Evolutionary conservation across 2,329 filamentous ascomycete genomes (phyloP), one percentile per base, ranked within the genome.

Genomic region (Fusarium sp.): DNA sequence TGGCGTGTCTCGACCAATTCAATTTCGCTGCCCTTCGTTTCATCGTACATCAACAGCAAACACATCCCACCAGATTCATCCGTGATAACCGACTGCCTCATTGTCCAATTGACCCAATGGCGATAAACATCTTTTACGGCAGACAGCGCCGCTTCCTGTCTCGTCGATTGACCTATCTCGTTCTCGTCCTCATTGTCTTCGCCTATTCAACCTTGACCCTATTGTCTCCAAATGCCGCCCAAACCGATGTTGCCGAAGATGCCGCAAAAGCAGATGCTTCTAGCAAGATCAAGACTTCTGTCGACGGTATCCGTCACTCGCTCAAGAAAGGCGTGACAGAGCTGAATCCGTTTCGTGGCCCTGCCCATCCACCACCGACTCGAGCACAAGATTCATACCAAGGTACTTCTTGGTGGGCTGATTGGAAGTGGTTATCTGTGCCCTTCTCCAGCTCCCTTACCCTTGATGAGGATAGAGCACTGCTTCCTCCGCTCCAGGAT

Each of bases 361-460:
- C 91, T 26, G 88, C 90, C 17, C 94, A 97, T 81, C 89, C 90
- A 69, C 93, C 93, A 24, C 89, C 92, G 6, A 88, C 91, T 60
- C 92, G 95, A 81, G 89, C 90, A 72, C 94, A 96, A 81, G 95
- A 94, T 79, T 93, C 92, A 10, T 91, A 89, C 79, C 93, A 92
- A 56, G 93, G 93, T 70, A 91, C 93, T 39, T 91, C 91, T 68
- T 98, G 96, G 96, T 94, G 94, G 83, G 91, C 90, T 73, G 92
- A 97, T 81, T 97, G 93, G 91, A 94, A 92, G 80, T 98, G 95
- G 95, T 88, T 94, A 77, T 93, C 93, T 70, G 84, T 84, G 60
- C 94, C 95, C 6, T 98, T 98, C 82, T 98, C 95, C 24, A 95
- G 91, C 48, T 89, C 90, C 22, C 87, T 96, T 66, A 92, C 89